Conservation (phyloP, 2,329 filamentous ascomycete genomes). For the Rhynchosporium agropyri region DNA sequence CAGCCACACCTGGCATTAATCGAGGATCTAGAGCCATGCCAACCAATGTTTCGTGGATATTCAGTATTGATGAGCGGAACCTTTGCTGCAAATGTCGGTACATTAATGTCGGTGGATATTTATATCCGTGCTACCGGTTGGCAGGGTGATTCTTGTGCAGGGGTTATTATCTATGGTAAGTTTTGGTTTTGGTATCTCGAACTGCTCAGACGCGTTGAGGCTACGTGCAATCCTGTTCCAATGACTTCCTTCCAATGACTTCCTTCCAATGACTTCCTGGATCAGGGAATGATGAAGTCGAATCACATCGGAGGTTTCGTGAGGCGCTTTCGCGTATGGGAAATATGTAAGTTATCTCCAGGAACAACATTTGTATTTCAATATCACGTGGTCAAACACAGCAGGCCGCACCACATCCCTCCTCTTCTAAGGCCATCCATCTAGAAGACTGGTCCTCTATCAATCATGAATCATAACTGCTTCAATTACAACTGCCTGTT, state of each 20-base stretch:
- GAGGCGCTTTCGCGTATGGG: background rate
- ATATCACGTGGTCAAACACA: too few species aligned
- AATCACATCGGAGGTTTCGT: background rate
- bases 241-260: background rate
- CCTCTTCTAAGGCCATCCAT: too few species aligned
- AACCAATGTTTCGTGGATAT: constrained; percentile 43
- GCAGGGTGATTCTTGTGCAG: constrained; percentile 25
- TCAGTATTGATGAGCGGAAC: constrained; percentile 33
- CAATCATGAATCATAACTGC: too few species aligned
- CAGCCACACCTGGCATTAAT: constrained; percentile 50
- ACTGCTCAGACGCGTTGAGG: constrained; percentile 2
- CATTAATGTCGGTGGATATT: constrained; percentile 33
- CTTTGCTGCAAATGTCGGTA: constrained; percentile 37
- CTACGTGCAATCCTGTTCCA: background rate
- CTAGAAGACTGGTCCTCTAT: too few species aligned
- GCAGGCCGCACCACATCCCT: too few species aligned
- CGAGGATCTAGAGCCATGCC: constrained; percentile 48
- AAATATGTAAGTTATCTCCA: too few species aligned
- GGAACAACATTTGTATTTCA: too few species aligned
- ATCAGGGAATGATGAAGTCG: background rate
- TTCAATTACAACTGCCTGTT: too few species aligned
- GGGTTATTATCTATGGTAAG: constrained; percentile 1
- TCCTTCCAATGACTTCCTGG: background rate
- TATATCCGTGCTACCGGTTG: constrained; percentile 19
- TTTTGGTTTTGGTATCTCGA: background rate